Conservation (phyloP, 805 yeast species). For the Candida tibetensis region DNA sequence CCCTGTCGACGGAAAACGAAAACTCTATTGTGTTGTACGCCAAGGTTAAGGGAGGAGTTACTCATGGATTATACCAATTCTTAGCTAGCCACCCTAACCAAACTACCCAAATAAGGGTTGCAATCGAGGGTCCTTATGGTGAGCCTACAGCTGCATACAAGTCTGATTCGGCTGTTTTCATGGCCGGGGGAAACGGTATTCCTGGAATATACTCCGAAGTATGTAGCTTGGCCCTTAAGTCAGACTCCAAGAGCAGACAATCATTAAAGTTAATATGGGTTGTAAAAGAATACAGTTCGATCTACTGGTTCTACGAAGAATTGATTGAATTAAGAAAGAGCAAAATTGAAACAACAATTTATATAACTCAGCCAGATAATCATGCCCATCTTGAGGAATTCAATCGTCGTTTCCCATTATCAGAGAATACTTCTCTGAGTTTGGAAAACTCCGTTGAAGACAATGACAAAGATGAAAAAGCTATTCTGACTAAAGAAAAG, state of each 20-base stretch:
- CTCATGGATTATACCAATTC: conserved; percentile 28
- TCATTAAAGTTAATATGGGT: conserved; percentile 57
- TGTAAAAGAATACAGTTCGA: conserved; percentile 48
- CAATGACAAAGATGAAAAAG: neutral
- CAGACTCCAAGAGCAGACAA: conserved; percentile 17
- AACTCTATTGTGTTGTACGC: conserved; percentile 27
- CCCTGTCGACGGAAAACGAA: conserved; percentile 15
- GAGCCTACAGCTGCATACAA: conserved; percentile 44
- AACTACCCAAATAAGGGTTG: conserved; percentile 26
- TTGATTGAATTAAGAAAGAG: conserved; percentile 23
- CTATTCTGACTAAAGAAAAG: conserved; percentile 1
- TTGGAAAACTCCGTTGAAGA: neutral
- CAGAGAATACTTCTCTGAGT: conserved; percentile 1
- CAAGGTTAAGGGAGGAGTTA: conserved; percentile 38
- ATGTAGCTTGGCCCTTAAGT: conserved; percentile 22
- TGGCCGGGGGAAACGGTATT: conserved; percentile 77
- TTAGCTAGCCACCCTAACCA: conserved; percentile 28
- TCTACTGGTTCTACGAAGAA: conserved; percentile 50
- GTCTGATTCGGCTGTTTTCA: conserved; percentile 53
- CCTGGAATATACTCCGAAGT: conserved; percentile 53
- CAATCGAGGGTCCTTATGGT: conserved; percentile 73
- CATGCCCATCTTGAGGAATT: conserved; percentile 2
- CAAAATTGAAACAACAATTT: conserved; percentile 27
- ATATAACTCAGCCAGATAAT: conserved; percentile 27
- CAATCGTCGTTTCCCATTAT: neutral